Evolutionary conservation across 2,329 filamentous ascomycete species (phyloP), one percentile per base, ranked within the genome.

Genomic region (Phaeosphaeria sp.): DNA sequence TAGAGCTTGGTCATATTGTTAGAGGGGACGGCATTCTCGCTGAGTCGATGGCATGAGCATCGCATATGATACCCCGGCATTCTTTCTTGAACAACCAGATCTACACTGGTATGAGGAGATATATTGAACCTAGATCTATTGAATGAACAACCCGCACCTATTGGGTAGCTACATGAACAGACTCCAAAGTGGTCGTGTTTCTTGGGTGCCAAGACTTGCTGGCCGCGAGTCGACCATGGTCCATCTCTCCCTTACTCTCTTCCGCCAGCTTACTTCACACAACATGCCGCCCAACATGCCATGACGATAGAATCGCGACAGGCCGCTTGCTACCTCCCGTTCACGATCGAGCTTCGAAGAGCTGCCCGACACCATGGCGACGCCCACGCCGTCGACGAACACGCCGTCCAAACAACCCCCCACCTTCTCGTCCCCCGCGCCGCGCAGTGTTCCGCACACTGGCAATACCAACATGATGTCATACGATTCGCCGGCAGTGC

Each of bases 401-500:
- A 73, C 76, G 60, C 68, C 75, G 42, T 74, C 76, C 51, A 73
- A 72, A 64, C 72, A 75, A 62, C 72, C 76, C 55, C 64, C 68
- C 52, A 65, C 66, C 60, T 79, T 75, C 73, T 78, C 72, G 45
- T 79, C 72, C 42, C 76, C 76, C 50, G 77, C 73, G 25, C 79
- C 75, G 63, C 81, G 74, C 70, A 80, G 71, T 63, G 75, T 79
- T 1, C 80, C 81, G 24, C 70, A 66, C 25, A 79, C 66, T 33
- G 73, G 75, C 6, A 78, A 61, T 15, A 51, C 79, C 39, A 67
- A 67, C 54, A 69, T 75, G 63, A 70, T 79, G 55, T 74, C 74
- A 43, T 78, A 76, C 66, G 77, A 79, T 55, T 80, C 78, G 4
- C 78, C 78, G 5, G 74, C 75, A 0, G 80, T 79, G 40, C 77